A percentile compares a stretch with the other conserved stretches of the same genome.
These are phyloP conservation scores for Aquilaria yunnanensis DNA, from an alignment of 345 rosid species.

Conservation along the genomic window DNA sequence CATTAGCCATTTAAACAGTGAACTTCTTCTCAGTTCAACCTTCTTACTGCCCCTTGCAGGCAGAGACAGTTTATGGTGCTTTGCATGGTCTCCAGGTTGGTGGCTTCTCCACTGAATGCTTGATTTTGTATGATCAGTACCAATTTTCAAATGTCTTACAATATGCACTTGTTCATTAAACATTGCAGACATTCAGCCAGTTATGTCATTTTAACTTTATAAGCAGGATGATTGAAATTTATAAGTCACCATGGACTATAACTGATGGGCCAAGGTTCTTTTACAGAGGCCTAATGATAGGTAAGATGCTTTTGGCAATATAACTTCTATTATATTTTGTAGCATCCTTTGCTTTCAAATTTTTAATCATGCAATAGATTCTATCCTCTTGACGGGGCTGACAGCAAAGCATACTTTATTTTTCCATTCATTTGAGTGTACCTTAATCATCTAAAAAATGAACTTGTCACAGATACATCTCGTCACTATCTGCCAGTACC, in stretches of 20 bases:
- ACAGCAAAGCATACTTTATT: too few relatives aligned
- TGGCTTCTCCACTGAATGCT: background rate
- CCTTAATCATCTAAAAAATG: too few relatives aligned
- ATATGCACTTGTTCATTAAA: slow-evolving; percentile 9
- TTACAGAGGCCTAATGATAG: slow-evolving; percentile 67
- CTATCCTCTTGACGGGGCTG: too few relatives aligned
- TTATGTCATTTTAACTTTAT: slow-evolving; percentile 45
- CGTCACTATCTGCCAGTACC: slow-evolving; percentile 64
- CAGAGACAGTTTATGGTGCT: slow-evolving; percentile 63
- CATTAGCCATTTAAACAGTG: background rate
- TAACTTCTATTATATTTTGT: too few relatives aligned
- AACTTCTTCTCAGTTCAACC: slow-evolving; percentile 9
- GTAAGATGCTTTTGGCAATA: slow-evolving; percentile 22
- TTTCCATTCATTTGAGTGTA: too few relatives aligned
- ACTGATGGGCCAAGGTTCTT: slow-evolving; percentile 63
- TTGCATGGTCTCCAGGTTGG: slow-evolving; percentile 73
- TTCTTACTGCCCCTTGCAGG: slow-evolving; percentile 34
- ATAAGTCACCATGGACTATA: slow-evolving; percentile 56
- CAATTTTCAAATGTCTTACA: slow-evolving; percentile 3
- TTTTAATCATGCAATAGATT: too few relatives aligned
- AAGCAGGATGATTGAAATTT: slow-evolving; percentile 38
- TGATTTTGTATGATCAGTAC: background rate
- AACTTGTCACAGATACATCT: slow-evolving; percentile 52
- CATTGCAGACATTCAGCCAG: slow-evolving; percentile 71
- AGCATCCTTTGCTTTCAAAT: too few relatives aligned